Evolutionary conservation across 2,329 filamentous ascomycete genomes (phyloP), one percentile per base, ranked within the genome.

Genomic region (Graphilbum ipis-grandicollis): DNA sequence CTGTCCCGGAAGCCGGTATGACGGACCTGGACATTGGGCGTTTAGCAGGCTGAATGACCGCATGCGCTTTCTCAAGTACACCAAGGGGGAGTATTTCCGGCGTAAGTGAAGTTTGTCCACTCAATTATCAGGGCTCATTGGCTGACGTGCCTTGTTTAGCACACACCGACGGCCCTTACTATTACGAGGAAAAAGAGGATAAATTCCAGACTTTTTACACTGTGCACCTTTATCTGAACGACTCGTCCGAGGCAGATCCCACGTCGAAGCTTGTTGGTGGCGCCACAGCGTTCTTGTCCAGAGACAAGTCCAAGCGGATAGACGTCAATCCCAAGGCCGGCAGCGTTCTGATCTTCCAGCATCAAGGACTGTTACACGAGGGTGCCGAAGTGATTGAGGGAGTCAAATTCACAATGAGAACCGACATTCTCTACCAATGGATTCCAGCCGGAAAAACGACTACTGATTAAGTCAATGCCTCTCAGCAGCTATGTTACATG

Each of bases 31-130:
- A 31, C 42, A 37, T 34, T 65, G 64, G 61, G 49, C 52, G 34
- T 64, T 69, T 43, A 42, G 52, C 25, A 45, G 75, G 9, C 52
- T 82, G 31, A 90, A 90, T 51, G 70, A 84, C 50, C 59, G 80
- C 26, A 66, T 86, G 66, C 61, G 83, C 21, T 86, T 86, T 47
- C 56, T 92, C 35, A 76, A 71, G 48, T 90, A 90, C 51, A 63
- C 64, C 0, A 56, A 63, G 0, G 80, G 79, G 0, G 74, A 85
- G 47, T 88, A 76, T 50, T 90, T 92, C 48, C 67, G 65, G 41
- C 63, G 60, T 62, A 39, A 50, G 58, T 51, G 30, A 37, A 29
- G 18, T 54, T 56, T 33, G 23, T 34, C 8, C 14, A n/a, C 15
- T 9, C 5, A 4, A n/a, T n/a, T n/a, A n/a, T n/a, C n/a, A n/a